Conservation (phyloP, 164 flowering plant genomes). For the Annona squamosa region DNA sequence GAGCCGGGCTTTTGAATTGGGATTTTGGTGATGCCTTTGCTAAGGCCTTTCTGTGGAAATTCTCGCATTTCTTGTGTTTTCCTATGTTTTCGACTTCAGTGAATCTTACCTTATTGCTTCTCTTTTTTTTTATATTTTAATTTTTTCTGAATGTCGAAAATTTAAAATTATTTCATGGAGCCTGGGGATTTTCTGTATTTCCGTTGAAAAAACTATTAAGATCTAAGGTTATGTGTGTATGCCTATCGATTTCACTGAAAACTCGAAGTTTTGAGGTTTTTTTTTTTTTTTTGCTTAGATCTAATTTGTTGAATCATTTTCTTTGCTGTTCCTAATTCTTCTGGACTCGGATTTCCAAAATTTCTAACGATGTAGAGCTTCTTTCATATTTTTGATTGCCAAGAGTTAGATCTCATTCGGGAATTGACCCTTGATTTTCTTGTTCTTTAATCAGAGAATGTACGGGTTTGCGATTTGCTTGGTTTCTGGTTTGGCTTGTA, state of each 20-base stretch:
- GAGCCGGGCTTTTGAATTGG: not conserved
- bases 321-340: not conserved
- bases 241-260: not conserved
- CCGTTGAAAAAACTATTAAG: not conserved
- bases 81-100: not conserved
- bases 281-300: no score
- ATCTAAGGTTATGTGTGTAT: no score
- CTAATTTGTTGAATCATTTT: no score
- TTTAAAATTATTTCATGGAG: not conserved
- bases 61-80: not conserved
- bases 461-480: conserved; percentile 83
- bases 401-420: not conserved
- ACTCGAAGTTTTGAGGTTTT: not conserved
- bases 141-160: no score
- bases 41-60: not conserved
- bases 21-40: not conserved
- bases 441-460: conserved; percentile 44
- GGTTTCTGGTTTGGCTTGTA: conserved; percentile 66
- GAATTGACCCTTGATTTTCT: not conserved
- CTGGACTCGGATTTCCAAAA: not conserved
- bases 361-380: not conserved
- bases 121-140: no score
- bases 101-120: not conserved
- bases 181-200: not conserved
- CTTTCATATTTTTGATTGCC: not conserved